phyloP scores from a whole-genome alignment of 352 stramenopile genomes.

The Pythium aristosporum region DNA sequence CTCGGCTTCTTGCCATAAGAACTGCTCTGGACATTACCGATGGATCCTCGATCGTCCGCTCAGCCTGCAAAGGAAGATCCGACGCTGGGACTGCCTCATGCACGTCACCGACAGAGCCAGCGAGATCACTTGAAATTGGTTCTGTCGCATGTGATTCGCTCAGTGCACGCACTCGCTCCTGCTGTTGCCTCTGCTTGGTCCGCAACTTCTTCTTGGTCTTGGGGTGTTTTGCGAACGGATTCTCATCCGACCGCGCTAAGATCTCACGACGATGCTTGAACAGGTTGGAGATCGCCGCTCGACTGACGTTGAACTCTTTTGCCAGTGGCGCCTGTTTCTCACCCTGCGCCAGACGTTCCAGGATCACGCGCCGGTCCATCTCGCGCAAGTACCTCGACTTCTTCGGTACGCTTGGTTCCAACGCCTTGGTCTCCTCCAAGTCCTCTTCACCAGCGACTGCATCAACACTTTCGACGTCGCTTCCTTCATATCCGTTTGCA shows the following conservation, averaged over 20 bases:
- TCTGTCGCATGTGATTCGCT: not conserved
- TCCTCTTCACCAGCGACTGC: not conserved
- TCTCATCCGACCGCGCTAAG: slow-evolving; percentile 36
- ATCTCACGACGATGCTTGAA: slow-evolving; percentile 48
- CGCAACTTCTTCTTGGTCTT: slow-evolving; percentile 39
- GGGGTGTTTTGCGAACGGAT: slow-evolving; percentile 48
- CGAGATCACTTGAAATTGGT: not conserved
- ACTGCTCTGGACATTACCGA: not conserved
- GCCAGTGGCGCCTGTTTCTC: slow-evolving; percentile 51
- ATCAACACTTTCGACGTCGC: not conserved
- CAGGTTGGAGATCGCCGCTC: slow-evolving; percentile 58
- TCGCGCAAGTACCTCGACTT: slow-evolving; percentile 35
- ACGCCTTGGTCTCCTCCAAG: not conserved
- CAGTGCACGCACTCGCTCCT: not conserved
- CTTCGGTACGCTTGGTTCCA: slow-evolving; percentile 7
- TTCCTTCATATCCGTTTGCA: not conserved
- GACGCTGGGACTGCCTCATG: not conserved
- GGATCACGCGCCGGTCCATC: slow-evolving; percentile 47
- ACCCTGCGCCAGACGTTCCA: slow-evolving; percentile 37
- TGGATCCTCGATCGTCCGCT: not conserved
- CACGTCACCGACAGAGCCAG: not conserved
- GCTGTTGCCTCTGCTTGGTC: not conserved
- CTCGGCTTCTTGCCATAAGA: slow-evolving; percentile 15
- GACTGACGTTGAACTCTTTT: slow-evolving; percentile 60
- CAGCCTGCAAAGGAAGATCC: not conserved